phyloP scores from a whole-genome alignment of 345 rosid species.

The Geranium brycei region DNA sequence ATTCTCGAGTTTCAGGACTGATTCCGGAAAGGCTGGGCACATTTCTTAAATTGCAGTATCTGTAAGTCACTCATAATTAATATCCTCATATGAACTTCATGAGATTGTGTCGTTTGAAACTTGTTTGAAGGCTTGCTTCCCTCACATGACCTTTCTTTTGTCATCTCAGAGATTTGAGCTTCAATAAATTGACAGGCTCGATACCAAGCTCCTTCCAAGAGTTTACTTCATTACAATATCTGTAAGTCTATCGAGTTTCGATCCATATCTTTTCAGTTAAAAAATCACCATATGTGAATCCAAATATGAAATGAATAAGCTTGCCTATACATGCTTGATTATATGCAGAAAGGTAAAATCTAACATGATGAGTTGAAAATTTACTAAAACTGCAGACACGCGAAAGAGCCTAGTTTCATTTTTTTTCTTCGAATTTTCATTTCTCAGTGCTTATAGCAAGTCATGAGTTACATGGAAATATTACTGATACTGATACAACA shows the following conservation, averaged over 20 bases:
- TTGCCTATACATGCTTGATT: too few relatives aligned
- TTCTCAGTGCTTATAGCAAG: too few relatives aligned
- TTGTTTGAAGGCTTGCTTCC: not conserved
- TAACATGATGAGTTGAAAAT: too few relatives aligned
- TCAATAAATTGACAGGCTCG: slow-evolving; percentile 41
- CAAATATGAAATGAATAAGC: too few relatives aligned
- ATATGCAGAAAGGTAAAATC: too few relatives aligned
- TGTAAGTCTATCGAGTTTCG: slow-evolving; percentile 20
- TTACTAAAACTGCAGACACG: too few relatives aligned
- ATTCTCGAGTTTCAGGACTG: slow-evolving; percentile 26
- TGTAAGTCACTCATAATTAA: slow-evolving; percentile 20
- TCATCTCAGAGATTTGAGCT: slow-evolving; percentile 40
- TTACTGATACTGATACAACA: not conserved
- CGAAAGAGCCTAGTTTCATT: too few relatives aligned
- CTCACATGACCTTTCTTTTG: not conserved
- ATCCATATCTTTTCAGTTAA: too few relatives aligned
- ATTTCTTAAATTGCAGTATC: slow-evolving; percentile 19
- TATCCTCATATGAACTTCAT: not conserved
- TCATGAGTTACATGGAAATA: too few relatives aligned
- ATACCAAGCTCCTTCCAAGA: slow-evolving; percentile 31
- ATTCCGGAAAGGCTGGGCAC: slow-evolving; percentile 32
- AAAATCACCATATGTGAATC: too few relatives aligned
- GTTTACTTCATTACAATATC: slow-evolving; percentile 16
- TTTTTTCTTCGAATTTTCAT: too few relatives aligned
- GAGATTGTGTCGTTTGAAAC: too few relatives aligned